Base-by-base conservation (phyloP, 306 rosid species). In the Abrus pulchellus region DNA sequence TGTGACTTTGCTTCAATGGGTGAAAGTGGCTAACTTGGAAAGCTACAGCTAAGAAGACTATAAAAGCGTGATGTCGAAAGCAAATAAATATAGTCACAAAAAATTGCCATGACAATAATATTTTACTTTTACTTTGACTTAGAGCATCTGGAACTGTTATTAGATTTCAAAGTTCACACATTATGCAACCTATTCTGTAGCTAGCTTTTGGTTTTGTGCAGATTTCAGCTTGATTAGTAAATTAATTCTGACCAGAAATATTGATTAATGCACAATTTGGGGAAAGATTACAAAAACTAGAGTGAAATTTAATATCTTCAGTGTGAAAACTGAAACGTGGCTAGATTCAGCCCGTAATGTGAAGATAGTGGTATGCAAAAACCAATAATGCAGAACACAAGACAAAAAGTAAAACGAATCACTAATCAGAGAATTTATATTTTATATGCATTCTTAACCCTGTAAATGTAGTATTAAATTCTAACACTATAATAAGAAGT, bases 1-100 rank as follows among this genome's bases (percentile, higher is more conserved):
- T 5, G 30, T 57, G 12, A 7, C 0, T 76, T 76, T 53, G 66
- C 82, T 60, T 75, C n/a, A 52, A 68, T 61, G 40, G 78, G 86
- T 63, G 69, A 86, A 83, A 75, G 30, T 74, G 85, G 82, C 81
- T 79, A 47, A 60, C 85, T 38, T 2, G 9, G 92, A 91, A 86
- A 89, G 90, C 89, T 76, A 84, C 87, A 82, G 82, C 83, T 83
- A 85, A 87, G 89, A 85, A 78, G 54, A 44, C 27, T 47, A 43
- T 38, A 72, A 45, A 45, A 71, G 11, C 64, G 32, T 78, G 89
- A 83, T 74, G 85, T 83, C 85, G 82, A 76, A 65, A 73, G 29
- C 60, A 63, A 68, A 53, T 47, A 20, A 68, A 62, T 32, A 67
- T 10, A 32, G 34, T 72, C 69, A 32, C 14, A 63, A 3, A 69